Evolutionary conservation across 2,329 filamentous ascomycete genomes (phyloP), one percentile per base, ranked within the genome.

Genomic region (Exophiala lecanii-corni): DNA sequence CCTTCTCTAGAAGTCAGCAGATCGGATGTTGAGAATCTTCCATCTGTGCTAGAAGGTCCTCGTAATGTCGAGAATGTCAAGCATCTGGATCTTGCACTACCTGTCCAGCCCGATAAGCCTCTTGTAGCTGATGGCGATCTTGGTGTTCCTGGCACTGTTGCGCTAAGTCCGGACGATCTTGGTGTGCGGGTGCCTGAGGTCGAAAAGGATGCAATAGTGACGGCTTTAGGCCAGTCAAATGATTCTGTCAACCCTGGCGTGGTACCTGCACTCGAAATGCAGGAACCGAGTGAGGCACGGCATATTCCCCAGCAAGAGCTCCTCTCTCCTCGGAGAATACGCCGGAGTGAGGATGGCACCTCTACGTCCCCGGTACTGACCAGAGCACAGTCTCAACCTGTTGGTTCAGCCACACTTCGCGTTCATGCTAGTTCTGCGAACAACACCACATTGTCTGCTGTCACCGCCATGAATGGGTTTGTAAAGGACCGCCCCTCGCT

Each of bases 41-140:
- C 53, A 23, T 48, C 51, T 10, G 41, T 54, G 30, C 20, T 51
- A 13, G 48, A 54, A 10, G 45, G 48, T 7, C 48, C 45, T n/a
- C 40, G 39, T 4, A 45, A 74, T 35, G 67, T 72, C 30, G 71
- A 81, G 37, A 73, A 75, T 43, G 71, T 81, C 13, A 74, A 74
- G 32, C 79, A 81, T 60, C 66, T 83, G 7, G 79, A 84, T 59
- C 68, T 82, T 35, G 78, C 76, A n/a, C 36, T 56, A 36, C 30
- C 40, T 17, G 35, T 35, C 15, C 38, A 37, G 18, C 25, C 28
- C 30, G 42, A 46, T 16, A 32, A 17, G 20, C 28, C 36, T 19
- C 43, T 36, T n/a, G 30, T 41, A 6, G 17, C 26, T 20, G 28
- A 17, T 4, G 41, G 32, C 17, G 45, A 36, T 33, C 20, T 33